A percentile compares a stretch with the other conserved stretches of the same genome.
Conservation (phyloP, 1,139 yeast species). For the Hansenula sp. region DNA sequence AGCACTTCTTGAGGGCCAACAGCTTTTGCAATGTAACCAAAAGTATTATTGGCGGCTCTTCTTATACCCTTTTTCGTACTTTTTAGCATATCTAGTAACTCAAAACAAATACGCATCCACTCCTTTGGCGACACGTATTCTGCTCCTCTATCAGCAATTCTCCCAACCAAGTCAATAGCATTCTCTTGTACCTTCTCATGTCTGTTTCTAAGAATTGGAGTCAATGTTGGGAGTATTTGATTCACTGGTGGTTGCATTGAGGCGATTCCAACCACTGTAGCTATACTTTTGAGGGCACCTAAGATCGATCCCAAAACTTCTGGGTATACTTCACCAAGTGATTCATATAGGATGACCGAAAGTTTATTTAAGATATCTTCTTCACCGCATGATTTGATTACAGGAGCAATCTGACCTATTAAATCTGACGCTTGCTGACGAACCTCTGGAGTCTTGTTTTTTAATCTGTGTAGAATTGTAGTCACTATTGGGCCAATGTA, state of each 20-base stretch:
- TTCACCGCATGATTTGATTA: conserved; percentile 64
- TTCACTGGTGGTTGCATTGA: conserved; percentile 78
- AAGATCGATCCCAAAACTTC: conserved; percentile 87
- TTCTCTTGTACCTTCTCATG: conserved; percentile 91
- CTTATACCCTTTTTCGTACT: conserved; percentile 79
- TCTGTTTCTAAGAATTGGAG: conserved; percentile 87
- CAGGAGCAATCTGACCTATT: conserved; percentile 62
- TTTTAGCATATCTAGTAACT: conserved; percentile 82
- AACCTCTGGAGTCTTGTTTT: conserved; percentile 66
- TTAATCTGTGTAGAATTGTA: conserved; percentile 68
- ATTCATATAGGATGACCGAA: conserved; percentile 78
- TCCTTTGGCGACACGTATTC: conserved; percentile 88
- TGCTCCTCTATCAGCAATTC: conserved; percentile 79
- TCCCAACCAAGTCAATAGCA: conserved; percentile 75
- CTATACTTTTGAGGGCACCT: conserved; percentile 57
- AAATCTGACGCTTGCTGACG: conserved; percentile 87
- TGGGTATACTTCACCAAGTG: conserved; percentile 92
- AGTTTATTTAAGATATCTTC: conserved; percentile 60
- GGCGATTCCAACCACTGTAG: conserved; percentile 48
- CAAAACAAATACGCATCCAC: conserved; percentile 97
- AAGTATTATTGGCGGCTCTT: conserved; percentile 83
- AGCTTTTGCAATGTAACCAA: conserved; percentile 87
- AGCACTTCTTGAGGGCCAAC: conserved; percentile 96
- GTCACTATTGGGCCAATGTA: conserved; percentile 74
- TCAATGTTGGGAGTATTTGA: conserved; percentile 80